Evolutionary conservation across 1,139 yeast species (phyloP), one percentile per base, ranked within the genome.

Genomic region (Suhomyces panamericanus): DNA sequence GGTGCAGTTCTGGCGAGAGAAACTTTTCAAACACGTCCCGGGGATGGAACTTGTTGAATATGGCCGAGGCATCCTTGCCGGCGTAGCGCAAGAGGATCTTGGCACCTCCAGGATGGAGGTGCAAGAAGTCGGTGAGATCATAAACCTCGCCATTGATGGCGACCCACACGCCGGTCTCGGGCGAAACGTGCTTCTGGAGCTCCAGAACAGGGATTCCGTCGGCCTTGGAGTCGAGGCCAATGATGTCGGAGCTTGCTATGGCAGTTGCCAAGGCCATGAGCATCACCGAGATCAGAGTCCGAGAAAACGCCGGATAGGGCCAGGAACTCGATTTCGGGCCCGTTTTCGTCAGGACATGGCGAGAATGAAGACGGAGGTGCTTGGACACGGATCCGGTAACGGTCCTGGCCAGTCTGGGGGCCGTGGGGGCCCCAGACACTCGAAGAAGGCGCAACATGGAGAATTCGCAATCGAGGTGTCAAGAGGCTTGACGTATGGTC

Each of bases 21-120:
- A 72, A 73, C 55, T 72, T 73, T 14, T 57, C 81, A 39, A 90
- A 70, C 8, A 90, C 85, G 55, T 86, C 93, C 16, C 85, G 78
- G 0, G 96, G 95, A 63, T 91, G 99, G 49, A 91, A 76, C n/a
- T 95, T 95, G 50, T 77, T 80, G 59, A 79, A 79, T 11, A 77
- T 81, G 54, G 75, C 77, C 26, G 83, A 77, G 7, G 83, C 83
- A 52, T 79, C 83, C 48, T 74, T 68, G 1, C 84, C 84, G 9
- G 83, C 83, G 51, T 75, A 76, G 51, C 73, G 73, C 50, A 78
- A 57, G 39, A 79, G 76, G 39, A 79, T 75, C 9, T 68, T 77
- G 2, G 73, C 59, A 3, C 84, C 84, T n/a, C 83, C 83, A 0
- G 83, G 83, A 50, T 78, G 83, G 42, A 75, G 73, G 30, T 62